Conservation (phyloP, 495 filamentous ascomycete genomes). For the Hypoxylon intermedium region DNA sequence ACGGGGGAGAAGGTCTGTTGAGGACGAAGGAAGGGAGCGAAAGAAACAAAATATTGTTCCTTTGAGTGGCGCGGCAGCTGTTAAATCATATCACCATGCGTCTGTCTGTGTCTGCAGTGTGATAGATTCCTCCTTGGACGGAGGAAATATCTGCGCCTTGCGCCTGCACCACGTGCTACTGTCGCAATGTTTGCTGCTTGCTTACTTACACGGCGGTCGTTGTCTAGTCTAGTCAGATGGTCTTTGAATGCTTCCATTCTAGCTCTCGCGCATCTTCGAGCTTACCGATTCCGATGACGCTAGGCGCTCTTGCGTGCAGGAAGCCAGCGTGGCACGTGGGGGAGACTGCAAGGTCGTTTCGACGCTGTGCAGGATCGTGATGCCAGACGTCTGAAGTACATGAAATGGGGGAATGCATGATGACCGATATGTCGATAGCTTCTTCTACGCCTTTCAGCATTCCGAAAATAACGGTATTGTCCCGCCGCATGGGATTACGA, state of each 20-base stretch:
- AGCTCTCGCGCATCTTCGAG: constrained; percentile 6
- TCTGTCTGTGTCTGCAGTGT: constrained; percentile 9
- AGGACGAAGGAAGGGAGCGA: constrained; percentile 1
- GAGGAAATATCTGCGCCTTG: constrained; percentile 9
- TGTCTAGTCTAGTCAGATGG: neutral
- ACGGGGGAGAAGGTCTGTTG: no score
- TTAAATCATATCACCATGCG: constrained; percentile 1
- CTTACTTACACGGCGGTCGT: constrained; percentile 11
- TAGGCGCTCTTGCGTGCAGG: constrained; percentile 24
- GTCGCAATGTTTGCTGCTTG: constrained; percentile 16
- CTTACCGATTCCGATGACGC: constrained; percentile 18
- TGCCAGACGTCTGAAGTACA: constrained; percentile 9
- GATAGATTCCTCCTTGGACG: neutral
- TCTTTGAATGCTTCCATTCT: constrained; percentile 1
- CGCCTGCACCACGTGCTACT: constrained; percentile 25
- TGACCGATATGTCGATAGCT: constrained; percentile 4
- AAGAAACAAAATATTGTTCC: neutral
- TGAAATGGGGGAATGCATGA: constrained; percentile 7
- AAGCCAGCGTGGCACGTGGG: constrained; percentile 28
- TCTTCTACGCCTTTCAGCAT: neutral
- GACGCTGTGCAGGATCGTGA: constrained; percentile 27
- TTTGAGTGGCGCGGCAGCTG: constrained; percentile 1
- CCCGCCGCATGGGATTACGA: constrained; percentile 19
- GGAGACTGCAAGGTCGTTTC: constrained; percentile 6
- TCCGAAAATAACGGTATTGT: constrained; percentile 2